These are phyloP conservation scores for Coix lacrymajobi DNA, from an alignment of 176 grass and related monocot species.

Conservation along the genomic window DNA sequence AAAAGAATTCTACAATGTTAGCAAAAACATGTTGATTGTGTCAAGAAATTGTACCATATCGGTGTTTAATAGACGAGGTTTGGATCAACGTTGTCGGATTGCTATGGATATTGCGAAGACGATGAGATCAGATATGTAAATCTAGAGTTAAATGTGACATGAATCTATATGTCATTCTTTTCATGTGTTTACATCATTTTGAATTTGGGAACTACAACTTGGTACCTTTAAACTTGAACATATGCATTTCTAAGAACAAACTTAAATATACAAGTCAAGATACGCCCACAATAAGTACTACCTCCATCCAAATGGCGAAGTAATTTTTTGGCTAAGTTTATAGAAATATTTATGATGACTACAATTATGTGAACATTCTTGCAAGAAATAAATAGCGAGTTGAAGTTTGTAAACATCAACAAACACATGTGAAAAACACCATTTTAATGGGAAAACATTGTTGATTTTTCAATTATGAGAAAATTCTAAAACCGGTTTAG, in stretches of 20 bases:
- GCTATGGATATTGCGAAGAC: neutral
- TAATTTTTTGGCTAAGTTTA: too few species aligned
- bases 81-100: neutral
- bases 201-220: neutral
- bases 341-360: too few species aligned
- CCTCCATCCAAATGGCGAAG: too few species aligned
- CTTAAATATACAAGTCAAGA: neutral
- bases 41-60: neutral
- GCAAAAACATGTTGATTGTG: neutral
- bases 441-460: neutral
- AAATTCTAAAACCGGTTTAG: neutral
- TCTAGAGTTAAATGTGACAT: neutral
- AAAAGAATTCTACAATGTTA: too few species aligned
- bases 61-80: neutral
- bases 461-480: neutral
- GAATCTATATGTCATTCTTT: neutral
- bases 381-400: neutral
- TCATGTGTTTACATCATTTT: neutral
- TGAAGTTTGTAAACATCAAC: neutral
- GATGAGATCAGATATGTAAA: neutral
- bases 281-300: neutral
- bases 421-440: neutral
- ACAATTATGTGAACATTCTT: neutral
- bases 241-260: neutral
- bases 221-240: neutral